A percentile compares a stretch with the other conserved stretches of the same genome.
These are phyloP conservation scores for Smittium mucronatum DNA, from an alignment of 371 early-diverging fungal genomes.

Conservation along the genomic window DNA sequence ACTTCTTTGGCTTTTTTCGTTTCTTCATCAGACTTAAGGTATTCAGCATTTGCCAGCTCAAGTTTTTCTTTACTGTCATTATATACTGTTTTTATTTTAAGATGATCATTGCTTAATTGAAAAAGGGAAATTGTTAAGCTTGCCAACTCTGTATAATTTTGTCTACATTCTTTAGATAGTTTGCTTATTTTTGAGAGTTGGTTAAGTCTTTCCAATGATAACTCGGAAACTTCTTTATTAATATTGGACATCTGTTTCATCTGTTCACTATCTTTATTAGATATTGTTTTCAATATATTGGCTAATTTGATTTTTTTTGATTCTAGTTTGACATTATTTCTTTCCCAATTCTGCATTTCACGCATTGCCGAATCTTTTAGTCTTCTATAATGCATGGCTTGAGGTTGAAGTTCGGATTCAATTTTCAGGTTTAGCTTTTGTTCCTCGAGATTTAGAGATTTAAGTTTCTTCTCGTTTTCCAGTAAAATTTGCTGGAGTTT, in stretches of 20 bases:
- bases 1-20: constrained; percentile 22
- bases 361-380: constrained; percentile 1
- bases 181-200: not conserved
- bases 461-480: constrained; percentile 18
- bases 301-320: constrained; percentile 12
- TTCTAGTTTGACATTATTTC: constrained; percentile 12
- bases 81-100: constrained; percentile 17
- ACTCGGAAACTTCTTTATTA: constrained; percentile 17
- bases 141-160: not conserved
- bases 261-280: constrained; percentile 3
- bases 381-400: not conserved
- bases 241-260: constrained; percentile 23
- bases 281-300: constrained; percentile 25
- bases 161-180: not conserved
- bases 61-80: constrained; percentile 15
- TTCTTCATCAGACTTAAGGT: constrained; percentile 14
- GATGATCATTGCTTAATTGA: constrained; percentile 8
- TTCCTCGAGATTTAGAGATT: constrained; percentile 28
- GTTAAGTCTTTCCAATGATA: constrained; percentile 8
- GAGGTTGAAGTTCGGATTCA: constrained; percentile 7
- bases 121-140: not conserved
- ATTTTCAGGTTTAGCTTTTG: constrained; percentile 12
- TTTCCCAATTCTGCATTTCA: constrained; percentile 12
- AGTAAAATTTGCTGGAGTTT: constrained; percentile 19
- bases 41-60: constrained; percentile 16